Base-by-base conservation (phyloP, 176 grass and related monocot genomes). In the Thalia dealbata region DNA sequence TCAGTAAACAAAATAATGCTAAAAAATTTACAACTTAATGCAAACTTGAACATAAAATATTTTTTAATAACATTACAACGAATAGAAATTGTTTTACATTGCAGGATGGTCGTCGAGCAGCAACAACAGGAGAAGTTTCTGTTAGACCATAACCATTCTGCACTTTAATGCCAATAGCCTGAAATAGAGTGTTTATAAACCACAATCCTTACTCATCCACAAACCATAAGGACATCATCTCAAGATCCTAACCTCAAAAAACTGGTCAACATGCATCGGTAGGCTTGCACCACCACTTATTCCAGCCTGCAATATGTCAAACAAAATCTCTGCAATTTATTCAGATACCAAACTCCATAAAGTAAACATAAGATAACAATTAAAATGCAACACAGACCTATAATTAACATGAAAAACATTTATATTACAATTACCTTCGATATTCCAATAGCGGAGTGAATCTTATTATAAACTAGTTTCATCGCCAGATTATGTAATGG, bases 111-210 rank as follows among this genome's bases (percentile, higher is more conserved):
- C 73, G 76, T 80, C 93, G 91, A 74, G 76, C 81, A 69, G 89
- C 93, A 62, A 82, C 69, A 80, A 82, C 89, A 76, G 93, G 93
- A 76, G 93, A 97, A 63, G 93, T 97, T 72, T 97, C 93, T 80
- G 93, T 97, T 73, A 92, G 77, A 74, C 93, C 93, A 73, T 97
- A 97, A 54, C 93, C 93, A 52, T 97, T 97, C 80, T 90, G 89
- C 63, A 97, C 50, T 84, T 86, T 97, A 72, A 97, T 81, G 15
- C 80, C 87, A 74, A 97, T 92, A 50, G 89, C 93, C 93, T 97
- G 84, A 72, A 92, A 82, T n/a, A 82, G 21, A 35, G 82, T 61
- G 73, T 58, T 24, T 45, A 72, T 24, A 84, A 80, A 19, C 1
- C 21, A 72, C 44, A 18, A 32, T 72, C 52, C 71, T 58, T 71